A percentile compares a stretch with the other conserved stretches of the same genome.
Conservation (phyloP, 768 basidiomycete species). For the Rhizopogon vesiculosus region DNA sequence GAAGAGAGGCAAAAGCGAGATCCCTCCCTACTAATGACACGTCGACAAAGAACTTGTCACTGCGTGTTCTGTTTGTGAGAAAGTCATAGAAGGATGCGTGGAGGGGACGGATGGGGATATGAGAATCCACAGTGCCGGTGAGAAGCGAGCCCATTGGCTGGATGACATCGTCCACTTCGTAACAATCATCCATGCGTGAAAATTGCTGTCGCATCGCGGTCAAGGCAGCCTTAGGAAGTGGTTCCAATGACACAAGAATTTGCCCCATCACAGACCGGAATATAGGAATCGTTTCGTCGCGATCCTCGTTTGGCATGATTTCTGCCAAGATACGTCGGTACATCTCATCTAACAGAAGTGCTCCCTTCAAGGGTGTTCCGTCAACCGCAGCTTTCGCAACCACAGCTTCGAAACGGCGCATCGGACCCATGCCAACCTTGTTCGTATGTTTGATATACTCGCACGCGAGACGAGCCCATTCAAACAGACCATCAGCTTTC, state of each 20-base stretch:
- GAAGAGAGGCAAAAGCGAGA: conserved; percentile 17
- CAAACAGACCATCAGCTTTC: not conserved
- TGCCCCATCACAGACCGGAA: not conserved
- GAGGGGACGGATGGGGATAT: conserved; percentile 11
- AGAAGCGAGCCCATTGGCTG: not conserved
- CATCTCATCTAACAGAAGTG: not conserved
- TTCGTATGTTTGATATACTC: not conserved
- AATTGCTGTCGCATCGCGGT: not conserved
- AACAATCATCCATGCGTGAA: not conserved
- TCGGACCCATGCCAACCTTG: not conserved
- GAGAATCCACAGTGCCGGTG: not conserved
- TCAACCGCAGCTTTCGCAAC: not conserved
- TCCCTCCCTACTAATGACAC: not conserved
- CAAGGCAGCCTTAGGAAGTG: not conserved
- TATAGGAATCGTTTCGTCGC: conserved; percentile 6
- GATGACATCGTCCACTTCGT: not conserved
- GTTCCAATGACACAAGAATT: not conserved
- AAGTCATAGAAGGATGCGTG: conserved; percentile 26
- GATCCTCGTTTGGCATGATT: not conserved
- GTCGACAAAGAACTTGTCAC: conserved; percentile 9
- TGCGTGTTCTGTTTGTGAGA: conserved; percentile 8
- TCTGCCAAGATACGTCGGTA: not conserved
- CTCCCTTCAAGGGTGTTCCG: not conserved
- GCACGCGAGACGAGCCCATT: conserved; percentile 2
- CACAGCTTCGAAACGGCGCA: not conserved